Conservation (phyloP, 164 flowering plant species). For the Cinnamomum chago region DNA sequence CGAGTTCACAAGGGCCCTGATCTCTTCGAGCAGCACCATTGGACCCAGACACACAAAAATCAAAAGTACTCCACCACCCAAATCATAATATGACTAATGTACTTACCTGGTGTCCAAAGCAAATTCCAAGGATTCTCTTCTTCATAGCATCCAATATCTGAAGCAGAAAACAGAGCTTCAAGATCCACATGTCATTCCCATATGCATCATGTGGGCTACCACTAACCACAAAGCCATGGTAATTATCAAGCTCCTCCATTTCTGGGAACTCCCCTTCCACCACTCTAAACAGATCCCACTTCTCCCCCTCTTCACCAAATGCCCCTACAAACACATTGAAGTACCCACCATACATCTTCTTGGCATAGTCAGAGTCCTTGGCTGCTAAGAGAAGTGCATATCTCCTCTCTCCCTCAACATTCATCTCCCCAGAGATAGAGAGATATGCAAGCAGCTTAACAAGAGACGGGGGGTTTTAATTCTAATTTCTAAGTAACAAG, state of each 20-base stretch:
- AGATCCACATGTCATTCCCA: constrained; percentile 66
- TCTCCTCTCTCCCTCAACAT: constrained; percentile 32
- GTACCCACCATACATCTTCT: constrained; percentile 73
- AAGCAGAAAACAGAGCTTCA: constrained; percentile 54
- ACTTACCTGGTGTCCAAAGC: constrained; percentile 82
- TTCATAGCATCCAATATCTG: constrained; percentile 52
- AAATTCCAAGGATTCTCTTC: constrained; percentile 74
- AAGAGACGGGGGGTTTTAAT: too few species aligned
- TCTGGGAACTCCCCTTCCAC: constrained; percentile 75
- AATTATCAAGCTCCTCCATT: constrained; percentile 40
- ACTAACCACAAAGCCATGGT: constrained; percentile 71
- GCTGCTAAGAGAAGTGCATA: constrained; percentile 63
- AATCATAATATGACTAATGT: not conserved
- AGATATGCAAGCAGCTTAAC: not conserved
- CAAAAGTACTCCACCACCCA: not conserved
- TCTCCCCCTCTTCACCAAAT: constrained; percentile 62
- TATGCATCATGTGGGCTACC: constrained; percentile 80
- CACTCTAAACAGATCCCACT: constrained; percentile 71
- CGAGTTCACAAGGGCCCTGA: too few species aligned
- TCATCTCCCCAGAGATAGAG: constrained; percentile 12
- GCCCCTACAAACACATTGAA: constrained; percentile 67
- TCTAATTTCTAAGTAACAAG: not conserved
- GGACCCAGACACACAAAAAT: not conserved
- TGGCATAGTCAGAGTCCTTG: constrained; percentile 71
- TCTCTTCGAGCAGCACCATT: too few species aligned